These are phyloP conservation scores for Cicer yamashitae DNA, from an alignment of 306 rosid species.

Conservation along the genomic window DNA sequence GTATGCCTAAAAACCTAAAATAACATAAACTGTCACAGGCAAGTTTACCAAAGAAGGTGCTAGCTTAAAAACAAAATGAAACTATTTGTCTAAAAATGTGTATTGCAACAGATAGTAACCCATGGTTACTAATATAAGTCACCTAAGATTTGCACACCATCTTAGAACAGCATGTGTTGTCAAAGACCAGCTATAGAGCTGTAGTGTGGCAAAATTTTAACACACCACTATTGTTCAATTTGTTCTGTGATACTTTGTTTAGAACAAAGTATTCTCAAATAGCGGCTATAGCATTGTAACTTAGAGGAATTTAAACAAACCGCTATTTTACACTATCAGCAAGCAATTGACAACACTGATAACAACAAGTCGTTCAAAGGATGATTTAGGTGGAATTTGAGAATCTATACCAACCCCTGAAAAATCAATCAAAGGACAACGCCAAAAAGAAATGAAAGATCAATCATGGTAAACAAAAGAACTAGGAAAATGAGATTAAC, in stretches of 20 bases:
- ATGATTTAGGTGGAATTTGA: background rate
- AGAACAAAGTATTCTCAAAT: background rate
- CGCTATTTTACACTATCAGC: too few relatives aligned
- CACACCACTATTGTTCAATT: background rate
- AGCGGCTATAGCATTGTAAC: background rate
- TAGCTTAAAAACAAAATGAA: background rate
- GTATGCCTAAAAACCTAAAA: constrained; percentile 2
- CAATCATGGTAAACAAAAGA: background rate
- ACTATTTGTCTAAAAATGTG: background rate
- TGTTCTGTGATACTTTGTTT: too few relatives aligned
- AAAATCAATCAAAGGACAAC: background rate
- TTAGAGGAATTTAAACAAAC: too few relatives aligned
- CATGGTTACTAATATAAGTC: background rate
- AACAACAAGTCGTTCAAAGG: background rate
- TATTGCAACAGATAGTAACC: background rate
- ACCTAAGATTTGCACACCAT: background rate
- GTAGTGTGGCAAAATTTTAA: background rate
- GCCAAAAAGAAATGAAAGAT: background rate
- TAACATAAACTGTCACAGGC: background rate
- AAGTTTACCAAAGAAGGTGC: background rate
- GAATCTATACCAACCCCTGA: background rate
- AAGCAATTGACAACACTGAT: background rate
- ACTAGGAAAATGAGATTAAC: background rate
- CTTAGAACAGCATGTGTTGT: background rate
- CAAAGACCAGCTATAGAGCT: background rate